phyloP scores from a whole-genome alignment of 2,329 filamentous ascomycete species.

The Colletotrichum destructivum region DNA sequence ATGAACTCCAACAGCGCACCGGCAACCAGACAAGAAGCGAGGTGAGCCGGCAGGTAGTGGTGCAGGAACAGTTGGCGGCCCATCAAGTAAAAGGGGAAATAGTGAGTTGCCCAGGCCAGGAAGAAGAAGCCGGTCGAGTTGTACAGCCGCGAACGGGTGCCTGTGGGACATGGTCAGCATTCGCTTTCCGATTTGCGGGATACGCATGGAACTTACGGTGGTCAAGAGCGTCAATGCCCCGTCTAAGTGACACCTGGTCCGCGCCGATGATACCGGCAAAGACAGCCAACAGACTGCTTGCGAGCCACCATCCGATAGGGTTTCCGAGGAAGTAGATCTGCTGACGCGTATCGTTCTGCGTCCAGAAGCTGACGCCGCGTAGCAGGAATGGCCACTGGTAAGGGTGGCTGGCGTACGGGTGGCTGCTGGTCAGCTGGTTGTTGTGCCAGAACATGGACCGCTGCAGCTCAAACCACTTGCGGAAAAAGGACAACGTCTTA shows the following conservation, averaged over 20 bases:
- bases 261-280: slow-evolving; percentile 93
- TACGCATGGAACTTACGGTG: slow-evolving; percentile 77
- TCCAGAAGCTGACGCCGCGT: slow-evolving; percentile 99
- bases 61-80: slow-evolving; percentile 97
- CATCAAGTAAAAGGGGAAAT: slow-evolving; percentile 98
- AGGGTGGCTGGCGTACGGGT: slow-evolving; percentile 94
- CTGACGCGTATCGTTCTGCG: slow-evolving; percentile 91
- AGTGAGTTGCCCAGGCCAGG: slow-evolving; percentile 97
- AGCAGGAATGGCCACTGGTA: slow-evolving; percentile 99
- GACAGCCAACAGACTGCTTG: slow-evolving; percentile 91
- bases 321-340: slow-evolving; percentile 99
- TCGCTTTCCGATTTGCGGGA: not conserved
- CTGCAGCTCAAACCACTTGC: slow-evolving; percentile 97
- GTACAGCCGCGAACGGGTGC: slow-evolving; percentile 93
- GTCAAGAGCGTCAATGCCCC: slow-evolving; percentile 93
- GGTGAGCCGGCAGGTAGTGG: slow-evolving; percentile 95
- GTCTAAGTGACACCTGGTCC: slow-evolving; percentile 92
- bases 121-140: slow-evolving; percentile 99
- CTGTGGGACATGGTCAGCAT: slow-evolving; percentile 62
- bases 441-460: slow-evolving; percentile 99
- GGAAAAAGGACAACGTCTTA: slow-evolving; percentile 88
- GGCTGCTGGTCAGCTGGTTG: slow-evolving; percentile 96
- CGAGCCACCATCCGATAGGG: slow-evolving; percentile 97
- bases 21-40: slow-evolving; percentile 91
- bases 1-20: slow-evolving; percentile 95